Conservation (phyloP, 257 asterid genomes). For the Eustoma russellianum region DNA sequence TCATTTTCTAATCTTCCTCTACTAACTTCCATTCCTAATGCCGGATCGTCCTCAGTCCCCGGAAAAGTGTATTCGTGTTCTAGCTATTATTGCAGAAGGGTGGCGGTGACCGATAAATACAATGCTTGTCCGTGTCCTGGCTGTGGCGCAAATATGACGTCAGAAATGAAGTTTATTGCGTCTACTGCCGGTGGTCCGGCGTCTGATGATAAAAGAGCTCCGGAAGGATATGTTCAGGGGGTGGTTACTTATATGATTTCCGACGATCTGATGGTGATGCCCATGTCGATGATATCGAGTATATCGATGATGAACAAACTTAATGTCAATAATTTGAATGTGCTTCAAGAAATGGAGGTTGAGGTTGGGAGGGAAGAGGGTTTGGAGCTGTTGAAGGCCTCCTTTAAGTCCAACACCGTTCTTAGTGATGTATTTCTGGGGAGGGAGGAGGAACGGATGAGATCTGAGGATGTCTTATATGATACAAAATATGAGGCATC, state of each 20-base stretch:
- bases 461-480: too few species aligned
- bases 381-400: constrained; percentile 1
- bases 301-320: constrained; percentile 1
- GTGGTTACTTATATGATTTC: constrained; percentile 3
- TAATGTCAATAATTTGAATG: background rate
- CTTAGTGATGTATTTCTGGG: background rate
- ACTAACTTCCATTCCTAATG: too few species aligned
- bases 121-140: too few species aligned
- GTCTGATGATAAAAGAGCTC: background rate
- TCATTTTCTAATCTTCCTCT: too few species aligned
- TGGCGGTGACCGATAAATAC: too few species aligned
- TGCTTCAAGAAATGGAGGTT: constrained; percentile 1
- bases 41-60: too few species aligned
- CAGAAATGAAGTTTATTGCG: too few species aligned
- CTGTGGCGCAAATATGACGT: too few species aligned
- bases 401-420: background rate
- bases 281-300: background rate
- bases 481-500: too few species aligned
- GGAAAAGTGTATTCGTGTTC: too few species aligned
- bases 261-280: constrained; percentile 7
- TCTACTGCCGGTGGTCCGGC: background rate
- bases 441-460: too few species aligned
- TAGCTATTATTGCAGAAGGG: too few species aligned
- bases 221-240: constrained; percentile 1
- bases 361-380: constrained; percentile 3